A percentile compares a stretch with the other conserved stretches of the same genome.
Evolutionary conservation across 768 basidiomycete genomes (phyloP).

Genomic region (Mycena pura): DNA sequence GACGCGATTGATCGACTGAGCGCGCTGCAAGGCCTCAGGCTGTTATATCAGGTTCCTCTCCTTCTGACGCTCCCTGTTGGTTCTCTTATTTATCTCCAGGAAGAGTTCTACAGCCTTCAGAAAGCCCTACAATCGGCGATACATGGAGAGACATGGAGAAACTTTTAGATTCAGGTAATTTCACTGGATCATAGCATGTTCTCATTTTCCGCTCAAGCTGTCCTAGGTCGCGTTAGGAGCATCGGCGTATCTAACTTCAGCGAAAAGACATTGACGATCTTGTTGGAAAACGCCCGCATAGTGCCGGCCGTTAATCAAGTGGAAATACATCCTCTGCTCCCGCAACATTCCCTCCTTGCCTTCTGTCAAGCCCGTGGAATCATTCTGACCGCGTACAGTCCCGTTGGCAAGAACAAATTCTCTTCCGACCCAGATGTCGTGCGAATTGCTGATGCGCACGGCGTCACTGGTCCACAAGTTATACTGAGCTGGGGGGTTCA

Average conservation of each 20-base stretch:
- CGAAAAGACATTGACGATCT: conserved; percentile 46
- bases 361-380: conserved; percentile 61
- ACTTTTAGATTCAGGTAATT: conserved; percentile 34
- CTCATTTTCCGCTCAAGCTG: conserved; percentile 13
- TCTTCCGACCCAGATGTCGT: too few species aligned
- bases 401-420: conserved; percentile 6
- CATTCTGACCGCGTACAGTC: conserved; percentile 43
- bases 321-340: conserved; percentile 62
- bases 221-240: conserved; percentile 47
- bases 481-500: conserved; percentile 71
- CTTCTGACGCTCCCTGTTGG: background rate
- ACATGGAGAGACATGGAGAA: conserved; percentile 41
- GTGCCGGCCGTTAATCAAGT: conserved; percentile 64
- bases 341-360: conserved; percentile 53
- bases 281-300: conserved; percentile 53
- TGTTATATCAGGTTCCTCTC: too few species aligned
- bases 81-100: conserved; percentile 6
- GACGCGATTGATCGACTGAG: background rate
- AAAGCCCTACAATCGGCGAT: conserved; percentile 35
- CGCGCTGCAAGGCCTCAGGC: too few species aligned
- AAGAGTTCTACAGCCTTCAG: conserved; percentile 14
- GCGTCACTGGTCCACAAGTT: conserved; percentile 54
- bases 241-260: conserved; percentile 68
- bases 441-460: conserved; percentile 47
- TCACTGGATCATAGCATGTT: conserved; percentile 38